Base-by-base conservation (phyloP, 192 early-diverging fungal species). In the Backusella tarrabulga region DNA sequence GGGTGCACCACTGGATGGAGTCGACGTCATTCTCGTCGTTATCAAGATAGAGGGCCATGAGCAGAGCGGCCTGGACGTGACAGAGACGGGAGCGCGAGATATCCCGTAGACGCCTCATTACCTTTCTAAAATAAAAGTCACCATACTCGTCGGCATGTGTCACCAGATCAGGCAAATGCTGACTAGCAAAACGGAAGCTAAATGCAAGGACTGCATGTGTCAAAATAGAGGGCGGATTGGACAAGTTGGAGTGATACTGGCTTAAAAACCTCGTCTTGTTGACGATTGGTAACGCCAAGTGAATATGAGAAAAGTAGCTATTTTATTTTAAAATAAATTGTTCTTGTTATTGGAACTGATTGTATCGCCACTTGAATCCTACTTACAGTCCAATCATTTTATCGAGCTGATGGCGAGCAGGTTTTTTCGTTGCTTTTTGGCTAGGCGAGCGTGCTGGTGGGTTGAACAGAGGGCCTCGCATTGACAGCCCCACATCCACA, bases 221-320 rank as follows among this genome's bases (percentile, higher is more conserved):
- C n/a, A 78, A 32, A 68, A 78, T 74, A 36, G 54, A 21, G 4
- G 72, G 35, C 17, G 44, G 72, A 8, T 36, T 44, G 35, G 46
- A 19, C 26, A 68, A 6, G 29, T 35, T 68, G 29, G 67, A 68
- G 12, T 68, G 74, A 34, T 63, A 38, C 41, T 74, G 66, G 52
- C 68, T 38, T 12, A 82, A 50, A 41, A 83, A 83, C 0, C 69
- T 35, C 2, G 19, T 35, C 40, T 79, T 78, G 71, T 83, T 79
- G 7, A 83, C 54, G 46, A 83, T 76, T 21, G 81, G 81, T 15
- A 83, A 42, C 4, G 60, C 26, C 6, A 71, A 36, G 50, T 83
- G 81, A 35, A 83, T 35, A 38, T 73, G 72, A 29, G 32, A 42
- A 41, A 83, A 79, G 71, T 79, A 83, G 4, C 81, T 83, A 41